Evolutionary conservation across 2,329 filamentous ascomycete genomes (phyloP), one percentile per base, ranked within the genome.

Genomic region (Fusarium napiforme): DNA sequence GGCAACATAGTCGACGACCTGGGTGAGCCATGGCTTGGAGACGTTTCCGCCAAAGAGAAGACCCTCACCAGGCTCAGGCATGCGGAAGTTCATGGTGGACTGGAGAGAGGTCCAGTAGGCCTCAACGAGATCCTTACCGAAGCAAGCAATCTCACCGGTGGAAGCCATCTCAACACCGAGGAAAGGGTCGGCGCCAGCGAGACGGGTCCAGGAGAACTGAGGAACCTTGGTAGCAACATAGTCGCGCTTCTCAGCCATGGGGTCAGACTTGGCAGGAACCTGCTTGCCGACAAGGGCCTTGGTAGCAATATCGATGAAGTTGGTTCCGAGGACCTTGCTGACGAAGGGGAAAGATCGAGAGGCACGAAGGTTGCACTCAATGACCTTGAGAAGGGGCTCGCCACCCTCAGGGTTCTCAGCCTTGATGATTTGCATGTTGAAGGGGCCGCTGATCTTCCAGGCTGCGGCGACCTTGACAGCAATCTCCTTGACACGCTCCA

Each of bases 361-460:
- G 64, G 96, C 96, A 82, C 96, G 96, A 71, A 98, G 91, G 84
- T 98, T 98, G 87, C 96, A 98, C 85, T 98, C 96, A 73, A 98
- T 98, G 79, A 98, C 96, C 88, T 98, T 98, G 75, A 98, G 90
- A 34, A 89, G 87, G 39, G 93, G 90, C 79, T 92, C 89, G 63
- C 92, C 92, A 65, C 93, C 93, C 67, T 93, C 91, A 37, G 92
- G 90, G 79, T 93, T 87, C 18, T 93, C 88, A 40, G 93, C 94
- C 87, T 97, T 97, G 89, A 99, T 98, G 84, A 99, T 97, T 82
- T 99, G 96, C 96, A 99, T 98, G 89, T 99, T 99, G 91, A 98
- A 99, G 67, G 96, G 96, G 62, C 96, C 96, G 26, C 95, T 98
- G 83, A 98, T 98, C 80, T 89, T 95, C 94, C 96, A 98, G 53